Evolutionary conservation across 345 rosid genomes (phyloP), one percentile per base, ranked within the genome.

Genomic region (Nephelium lappaceum): DNA sequence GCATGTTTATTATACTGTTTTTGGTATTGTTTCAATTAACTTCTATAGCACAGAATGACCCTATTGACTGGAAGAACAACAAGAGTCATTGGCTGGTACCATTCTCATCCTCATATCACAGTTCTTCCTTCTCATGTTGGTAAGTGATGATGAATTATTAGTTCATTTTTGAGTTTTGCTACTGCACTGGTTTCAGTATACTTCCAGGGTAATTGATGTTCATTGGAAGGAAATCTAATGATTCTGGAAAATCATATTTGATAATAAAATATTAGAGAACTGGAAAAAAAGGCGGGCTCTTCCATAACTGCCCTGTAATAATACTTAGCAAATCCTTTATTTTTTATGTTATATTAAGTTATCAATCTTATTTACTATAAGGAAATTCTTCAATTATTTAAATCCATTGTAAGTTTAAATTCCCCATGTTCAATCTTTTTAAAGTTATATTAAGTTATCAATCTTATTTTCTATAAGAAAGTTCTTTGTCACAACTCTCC

Each of bases 71-170:
- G 97, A 36, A 88, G 89, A 84, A 96, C 95, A 21, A 96, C 98
- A 67, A 86, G 98, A 55, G 99, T 96, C 70, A 96, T 96, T 39
- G 99, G 99, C 69, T 96, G 99, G 99, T 96, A 96, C 69, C 99
- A 96, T 89, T 96, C 98, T 15, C 99, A 96, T 85, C 99, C 99
- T 67, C 99, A 96, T 82, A 94, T 94, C 70, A 96, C 99, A 12
- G 99, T 96, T 71, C 91, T 96, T 75, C 99, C 99, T 78, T 96
- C 99, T 58, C 98, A 96, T 86, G 97, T 96, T 76, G 98, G 98
- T 94, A 85, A 80, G 92, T 72, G 47, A 73, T 11, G 61, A 68
- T 70, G 7, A 15, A 51, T 60, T 71, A 16, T 25, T 15, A 14
- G n/a, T 77, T 3, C 16, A 19, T 58, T n/a, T 58, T 58, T 58